Conservation (phyloP, 805 yeast genomes). For the Lipomyces yamanashiensis region DNA sequence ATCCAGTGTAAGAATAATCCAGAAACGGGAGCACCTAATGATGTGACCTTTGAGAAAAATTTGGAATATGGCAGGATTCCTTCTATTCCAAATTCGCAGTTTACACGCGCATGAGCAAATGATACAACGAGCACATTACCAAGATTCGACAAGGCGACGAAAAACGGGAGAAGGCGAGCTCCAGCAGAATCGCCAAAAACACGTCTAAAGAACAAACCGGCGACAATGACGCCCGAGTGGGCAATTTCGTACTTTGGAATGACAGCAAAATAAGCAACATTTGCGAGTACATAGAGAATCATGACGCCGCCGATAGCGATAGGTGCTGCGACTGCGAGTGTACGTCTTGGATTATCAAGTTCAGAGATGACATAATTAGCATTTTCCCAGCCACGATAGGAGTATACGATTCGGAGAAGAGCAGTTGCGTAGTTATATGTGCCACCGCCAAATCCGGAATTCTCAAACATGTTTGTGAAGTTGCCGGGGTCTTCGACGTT, state of each 20-base stretch:
- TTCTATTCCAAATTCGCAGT: conserved; percentile 61
- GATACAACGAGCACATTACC: conserved; percentile 70
- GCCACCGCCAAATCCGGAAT: conserved; percentile 51
- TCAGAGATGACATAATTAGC: conserved; percentile 67
- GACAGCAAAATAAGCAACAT: conserved; percentile 61
- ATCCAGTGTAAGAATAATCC: conserved; percentile 61
- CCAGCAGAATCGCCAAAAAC: conserved; percentile 62
- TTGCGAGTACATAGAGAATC: conserved; percentile 59
- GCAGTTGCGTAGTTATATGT: conserved; percentile 61
- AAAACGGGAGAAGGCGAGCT: conserved; percentile 55
- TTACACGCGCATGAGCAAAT: conserved; percentile 63
- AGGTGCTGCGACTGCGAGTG: conserved; percentile 65
- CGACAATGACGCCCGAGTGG: conserved; percentile 64
- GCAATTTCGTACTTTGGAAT: conserved; percentile 50
- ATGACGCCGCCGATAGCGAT: conserved; percentile 60
- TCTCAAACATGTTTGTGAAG: conserved; percentile 49
- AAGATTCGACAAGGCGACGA: conserved; percentile 64
- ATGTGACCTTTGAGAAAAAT: conserved; percentile 51
- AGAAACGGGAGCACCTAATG: conserved; percentile 48
- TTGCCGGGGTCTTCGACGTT: conserved; percentile 44
- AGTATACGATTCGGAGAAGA: conserved; percentile 61
- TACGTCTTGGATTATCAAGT: conserved; percentile 59
- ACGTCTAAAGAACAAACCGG: conserved; percentile 63
- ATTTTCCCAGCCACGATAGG: conserved; percentile 74
- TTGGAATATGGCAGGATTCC: conserved; percentile 55